Conservation (phyloP, 768 basidiomycete species). For the Tylopilus plumbeoviolaceoides region DNA sequence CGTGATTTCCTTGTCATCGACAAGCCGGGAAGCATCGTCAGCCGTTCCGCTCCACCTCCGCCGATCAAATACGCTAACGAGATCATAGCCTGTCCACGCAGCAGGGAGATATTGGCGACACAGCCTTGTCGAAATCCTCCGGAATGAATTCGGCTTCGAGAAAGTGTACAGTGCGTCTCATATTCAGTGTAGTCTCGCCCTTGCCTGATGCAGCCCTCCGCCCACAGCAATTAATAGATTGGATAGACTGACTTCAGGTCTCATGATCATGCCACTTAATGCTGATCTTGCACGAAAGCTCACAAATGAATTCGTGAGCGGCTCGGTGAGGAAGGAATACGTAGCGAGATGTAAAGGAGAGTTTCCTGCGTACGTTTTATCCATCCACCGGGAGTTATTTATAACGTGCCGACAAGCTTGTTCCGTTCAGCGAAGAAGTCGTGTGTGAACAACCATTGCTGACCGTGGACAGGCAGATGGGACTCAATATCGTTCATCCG, state of each 20-base stretch:
- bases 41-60: conserved; percentile 34
- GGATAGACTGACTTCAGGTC: conserved; percentile 89
- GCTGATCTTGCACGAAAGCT: conserved; percentile 63
- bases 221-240: conserved; percentile 86
- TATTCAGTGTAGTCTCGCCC: background rate
- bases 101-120: conserved; percentile 89
- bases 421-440: conserved; percentile 60
- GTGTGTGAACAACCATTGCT: conserved; percentile 81
- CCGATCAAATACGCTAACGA: background rate
- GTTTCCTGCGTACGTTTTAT: conserved; percentile 73
- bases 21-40: conserved; percentile 94
- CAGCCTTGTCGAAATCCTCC: conserved; percentile 82
- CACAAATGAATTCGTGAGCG: conserved; percentile 76
- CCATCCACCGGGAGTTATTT: background rate
- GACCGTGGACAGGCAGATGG: conserved; percentile 95
- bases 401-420: background rate
- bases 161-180: conserved; percentile 74
- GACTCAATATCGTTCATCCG: conserved; percentile 92
- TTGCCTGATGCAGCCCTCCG: background rate
- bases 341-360: conserved; percentile 81
- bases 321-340: conserved; percentile 87
- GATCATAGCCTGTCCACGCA: conserved; percentile 78
- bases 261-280: conserved; percentile 89
- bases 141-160: conserved; percentile 75
- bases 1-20: conserved; percentile 88